Percentiles rank a stretch among this genome's conserved stretches.
Conservation (phyloP, 2,329 filamentous ascomycete genomes). For the Penicillium psychrosexuale region DNA sequence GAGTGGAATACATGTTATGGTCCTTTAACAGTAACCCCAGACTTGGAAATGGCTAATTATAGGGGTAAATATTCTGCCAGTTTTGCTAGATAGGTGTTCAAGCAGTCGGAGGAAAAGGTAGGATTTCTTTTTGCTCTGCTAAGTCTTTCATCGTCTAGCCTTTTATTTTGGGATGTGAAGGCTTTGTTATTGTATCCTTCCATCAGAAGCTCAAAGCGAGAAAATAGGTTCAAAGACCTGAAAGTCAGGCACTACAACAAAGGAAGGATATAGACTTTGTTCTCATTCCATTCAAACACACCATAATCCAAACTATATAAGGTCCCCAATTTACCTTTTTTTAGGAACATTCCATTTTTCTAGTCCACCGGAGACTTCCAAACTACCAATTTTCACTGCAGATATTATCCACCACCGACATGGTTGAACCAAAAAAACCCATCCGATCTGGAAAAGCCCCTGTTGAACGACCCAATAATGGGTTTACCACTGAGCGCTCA, state of each 20-base stretch:
- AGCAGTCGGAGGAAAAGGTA: not conserved
- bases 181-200: too few relatives aligned
- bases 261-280: not conserved
- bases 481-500: not conserved
- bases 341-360: not conserved
- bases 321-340: not conserved
- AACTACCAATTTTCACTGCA: not conserved
- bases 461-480: not conserved
- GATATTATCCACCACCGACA: not conserved
- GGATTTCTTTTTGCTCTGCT: not conserved
- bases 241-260: not conserved
- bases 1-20: not conserved
- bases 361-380: too few relatives aligned
- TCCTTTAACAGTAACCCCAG: not conserved
- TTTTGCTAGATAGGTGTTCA: not conserved
- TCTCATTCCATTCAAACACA: not conserved
- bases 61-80: accelerated
- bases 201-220: too few relatives aligned
- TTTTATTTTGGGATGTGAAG: too few relatives aligned
- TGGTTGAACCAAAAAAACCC: not conserved
- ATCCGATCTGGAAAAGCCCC: not conserved
- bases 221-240: not conserved
- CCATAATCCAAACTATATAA: not conserved
- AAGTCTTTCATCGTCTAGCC: not conserved
- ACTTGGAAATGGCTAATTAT: not conserved